Base-by-base conservation (phyloP, 2,329 filamentous ascomycete genomes). In the Tolypocladium ophioglossoides region DNA sequence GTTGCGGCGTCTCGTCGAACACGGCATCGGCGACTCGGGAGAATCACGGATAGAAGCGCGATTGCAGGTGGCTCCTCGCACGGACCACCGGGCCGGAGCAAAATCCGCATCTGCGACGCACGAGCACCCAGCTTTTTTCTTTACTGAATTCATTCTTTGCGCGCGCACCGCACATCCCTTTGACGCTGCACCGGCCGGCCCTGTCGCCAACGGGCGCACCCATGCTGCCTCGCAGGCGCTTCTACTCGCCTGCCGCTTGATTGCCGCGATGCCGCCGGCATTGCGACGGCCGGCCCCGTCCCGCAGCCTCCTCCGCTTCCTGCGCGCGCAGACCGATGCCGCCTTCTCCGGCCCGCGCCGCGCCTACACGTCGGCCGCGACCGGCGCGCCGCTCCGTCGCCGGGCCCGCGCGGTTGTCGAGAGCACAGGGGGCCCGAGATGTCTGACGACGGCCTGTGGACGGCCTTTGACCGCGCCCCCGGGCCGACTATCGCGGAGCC, bases 241-340 rank as follows among this genome's bases (percentile, higher is more conserved):
- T 52, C 14, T 48, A 20, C 27, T 18, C 14, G n/a, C 32, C 35
- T 55, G 58, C 52, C 55, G 57, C 56, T 55, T 56, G 40, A 52
- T 38, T 48, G 48, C 32, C 60, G 70, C 64, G 58, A 81, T 80
- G 75, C 72, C 72, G 59, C 69, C 71, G 56, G 65, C 68, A 59
- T 62, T 75, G 62, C 71, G 68, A 58, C 57, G 66, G 41, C 72
- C 74, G 50, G 78, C 76, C 52, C 80, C 80, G 30, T 83, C 79
- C 52, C 70, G 70, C 59, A 73, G 68, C 55, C 79, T 92, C 22
- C 75, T 94, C 58, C 84, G 83, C 61, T 92, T 89, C 68, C 77
- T 94, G 58, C 84, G 83, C 60, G 80, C 76, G 53, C 88, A 91
- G 68, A 83, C 86, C 59, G 79, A 87, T 61, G 74, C 75, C 53